These are phyloP conservation scores for Fistulina hepatica DNA, from an alignment of 1,284 basidiomycete species.

Conservation along the genomic window DNA sequence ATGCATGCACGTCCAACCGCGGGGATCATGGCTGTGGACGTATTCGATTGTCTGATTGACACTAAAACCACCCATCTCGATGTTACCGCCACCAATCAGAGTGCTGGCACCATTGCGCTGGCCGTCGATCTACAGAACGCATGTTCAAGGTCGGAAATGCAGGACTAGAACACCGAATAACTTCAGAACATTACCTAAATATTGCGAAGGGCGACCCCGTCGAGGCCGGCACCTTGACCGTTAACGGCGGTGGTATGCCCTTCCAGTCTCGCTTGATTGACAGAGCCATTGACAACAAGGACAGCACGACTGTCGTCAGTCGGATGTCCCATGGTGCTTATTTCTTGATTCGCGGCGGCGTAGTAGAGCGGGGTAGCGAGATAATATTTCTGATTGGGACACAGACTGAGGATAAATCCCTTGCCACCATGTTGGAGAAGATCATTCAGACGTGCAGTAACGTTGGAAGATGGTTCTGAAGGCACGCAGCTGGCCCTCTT, in stretches of 20 bases:
- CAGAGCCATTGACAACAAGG: neutral
- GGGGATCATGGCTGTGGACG: neutral
- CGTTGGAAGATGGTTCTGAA: neutral
- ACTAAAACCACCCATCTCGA: neutral
- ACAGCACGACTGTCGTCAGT: neutral
- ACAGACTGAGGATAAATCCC: neutral
- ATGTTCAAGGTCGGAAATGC: neutral
- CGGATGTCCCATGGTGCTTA: neutral
- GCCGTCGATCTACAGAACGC: neutral
- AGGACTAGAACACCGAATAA: neutral
- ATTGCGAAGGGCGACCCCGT: neutral
- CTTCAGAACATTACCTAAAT: too few relatives aligned
- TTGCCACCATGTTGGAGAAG: neutral
- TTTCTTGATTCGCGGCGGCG: neutral
- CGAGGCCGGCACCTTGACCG: neutral
- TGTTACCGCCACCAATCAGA: neutral
- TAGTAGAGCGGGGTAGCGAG: neutral
- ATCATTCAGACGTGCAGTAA: neutral
- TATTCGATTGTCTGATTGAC: neutral
- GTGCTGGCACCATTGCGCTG: neutral
- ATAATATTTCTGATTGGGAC: neutral
- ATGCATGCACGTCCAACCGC: neutral
- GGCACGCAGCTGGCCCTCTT: neutral
- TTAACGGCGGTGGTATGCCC: neutral
- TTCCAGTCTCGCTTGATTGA: conserved; percentile 33